These are phyloP conservation scores for Penicillium sp. DNA, from an alignment of 2,329 filamentous ascomycete genomes.

Conservation along the genomic window DNA sequence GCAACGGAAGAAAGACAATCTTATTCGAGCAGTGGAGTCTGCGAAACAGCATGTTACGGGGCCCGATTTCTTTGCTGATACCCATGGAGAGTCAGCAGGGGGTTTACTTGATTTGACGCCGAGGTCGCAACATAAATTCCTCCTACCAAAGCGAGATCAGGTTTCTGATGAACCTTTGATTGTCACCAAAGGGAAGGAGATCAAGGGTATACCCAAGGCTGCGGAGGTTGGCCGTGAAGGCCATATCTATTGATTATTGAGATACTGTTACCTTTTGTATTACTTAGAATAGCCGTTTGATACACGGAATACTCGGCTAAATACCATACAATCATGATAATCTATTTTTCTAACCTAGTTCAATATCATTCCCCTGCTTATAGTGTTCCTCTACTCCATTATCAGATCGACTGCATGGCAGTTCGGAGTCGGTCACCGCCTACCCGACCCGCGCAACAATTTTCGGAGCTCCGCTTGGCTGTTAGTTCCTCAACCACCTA, in stretches of 20 bases:
- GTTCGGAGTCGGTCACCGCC: constrained; percentile 25
- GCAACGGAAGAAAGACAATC: constrained; percentile 63
- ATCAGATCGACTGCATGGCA: constrained; percentile 6
- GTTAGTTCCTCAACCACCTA: constrained; percentile 8
- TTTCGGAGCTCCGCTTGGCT: constrained; percentile 21
- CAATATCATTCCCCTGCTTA: no score
- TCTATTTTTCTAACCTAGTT: no score
- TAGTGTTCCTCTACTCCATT: not conserved
- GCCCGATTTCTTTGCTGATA: constrained; percentile 86
- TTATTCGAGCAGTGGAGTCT: constrained; percentile 74
- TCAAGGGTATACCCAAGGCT: constrained; percentile 67
- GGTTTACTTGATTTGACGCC: constrained; percentile 36
- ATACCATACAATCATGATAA: not conserved
- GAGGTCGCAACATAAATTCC: constrained; percentile 25
- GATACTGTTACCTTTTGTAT: not conserved
- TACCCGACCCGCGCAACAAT: constrained; percentile 26
- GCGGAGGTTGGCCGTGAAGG: constrained; percentile 46
- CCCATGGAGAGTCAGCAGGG: constrained; percentile 38
- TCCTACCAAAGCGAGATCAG: constrained; percentile 28
- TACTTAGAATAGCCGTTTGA: not conserved
- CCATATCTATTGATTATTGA: constrained; percentile 38
- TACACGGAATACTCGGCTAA: constrained; percentile 2
- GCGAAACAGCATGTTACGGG: constrained; percentile 80
- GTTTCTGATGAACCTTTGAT: constrained; percentile 24
- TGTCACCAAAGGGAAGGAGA: constrained; percentile 38